Percentiles rank a stretch among this genome's conserved stretches.
Evolutionary conservation across 2,329 filamentous ascomycete genomes (phyloP).

Genomic region (Aspergillus sp.): DNA sequence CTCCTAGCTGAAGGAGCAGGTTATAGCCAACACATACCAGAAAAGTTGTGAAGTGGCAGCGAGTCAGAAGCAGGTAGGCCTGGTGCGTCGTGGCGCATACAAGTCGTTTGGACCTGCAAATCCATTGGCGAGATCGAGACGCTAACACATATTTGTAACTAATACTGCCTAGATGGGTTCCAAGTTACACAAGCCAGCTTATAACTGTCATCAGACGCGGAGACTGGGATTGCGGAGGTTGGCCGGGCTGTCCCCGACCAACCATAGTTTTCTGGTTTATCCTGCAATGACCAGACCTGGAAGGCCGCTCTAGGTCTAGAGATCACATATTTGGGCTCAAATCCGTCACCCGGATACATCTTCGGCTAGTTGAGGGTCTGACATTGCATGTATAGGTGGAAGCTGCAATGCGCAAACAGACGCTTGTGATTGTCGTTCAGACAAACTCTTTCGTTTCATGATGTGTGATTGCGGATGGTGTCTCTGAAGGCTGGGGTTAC

Average conservation of each 20-base stretch:
- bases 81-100: background rate
- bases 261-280: background rate
- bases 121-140: background rate
- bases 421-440: background rate
- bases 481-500: background rate
- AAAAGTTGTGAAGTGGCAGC: too few relatives aligned
- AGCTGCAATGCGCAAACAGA: background rate
- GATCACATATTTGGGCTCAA: background rate
- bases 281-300: background rate
- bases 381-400: background rate
- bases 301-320: background rate
- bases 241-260: background rate
- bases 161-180: background rate
- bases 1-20: too few relatives aligned
- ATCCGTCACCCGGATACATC: background rate
- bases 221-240: background rate
- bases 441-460: background rate
- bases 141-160: background rate
- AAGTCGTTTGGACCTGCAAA: background rate
- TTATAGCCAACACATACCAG: background rate
- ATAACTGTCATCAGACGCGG: slow-evolving; percentile 5
- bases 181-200: background rate
- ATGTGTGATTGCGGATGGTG: background rate
- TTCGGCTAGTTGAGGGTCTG: background rate
- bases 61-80: too few relatives aligned